A percentile compares a stretch with the other conserved stretches of the same genome.
Evolutionary conservation across 805 yeast genomes (phyloP).

Genomic region (Clavispora asparagi): DNA sequence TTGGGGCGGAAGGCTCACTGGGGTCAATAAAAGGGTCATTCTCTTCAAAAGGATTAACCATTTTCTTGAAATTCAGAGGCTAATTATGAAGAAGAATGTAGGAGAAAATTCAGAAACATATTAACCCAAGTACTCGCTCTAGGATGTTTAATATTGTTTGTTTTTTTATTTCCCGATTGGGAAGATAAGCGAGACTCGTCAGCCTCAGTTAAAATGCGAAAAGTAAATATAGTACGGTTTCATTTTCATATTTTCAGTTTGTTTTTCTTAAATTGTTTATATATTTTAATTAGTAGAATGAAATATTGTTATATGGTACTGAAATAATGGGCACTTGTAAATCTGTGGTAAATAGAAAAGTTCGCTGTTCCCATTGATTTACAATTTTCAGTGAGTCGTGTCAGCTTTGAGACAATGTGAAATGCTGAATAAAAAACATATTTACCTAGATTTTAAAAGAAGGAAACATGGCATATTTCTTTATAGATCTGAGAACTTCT

Average conservation of each 20-base stretch:
- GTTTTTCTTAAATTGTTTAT: too few species aligned
- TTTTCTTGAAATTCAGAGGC: constrained; percentile 2
- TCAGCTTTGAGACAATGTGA: too few species aligned
- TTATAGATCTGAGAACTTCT: too few species aligned
- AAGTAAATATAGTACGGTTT: background rate
- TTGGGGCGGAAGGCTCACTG: constrained; percentile 30
- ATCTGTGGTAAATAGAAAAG: too few species aligned
- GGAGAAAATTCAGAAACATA: background rate
- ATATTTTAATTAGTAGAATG: too few species aligned
- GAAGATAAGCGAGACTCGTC: constrained; percentile 5
- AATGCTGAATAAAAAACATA: too few species aligned
- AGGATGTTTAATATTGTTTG: constrained; percentile 5
- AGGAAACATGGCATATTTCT: too few species aligned
- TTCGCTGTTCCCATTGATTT: too few species aligned
- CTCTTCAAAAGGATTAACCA: constrained; percentile 31
- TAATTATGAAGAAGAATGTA: background rate
- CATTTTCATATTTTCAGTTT: background rate
- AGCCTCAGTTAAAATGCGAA: background rate
- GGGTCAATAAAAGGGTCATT: constrained; percentile 29
- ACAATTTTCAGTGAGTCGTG: too few species aligned
- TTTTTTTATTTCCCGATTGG: constrained; percentile 17
- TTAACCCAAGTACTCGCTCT: background rate
- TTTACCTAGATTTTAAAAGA: too few species aligned
- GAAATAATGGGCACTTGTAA: too few species aligned
- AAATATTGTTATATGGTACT: too few species aligned